Base-by-base conservation (phyloP, 106 monocot species). In the Xerophyta viscosa region DNA sequence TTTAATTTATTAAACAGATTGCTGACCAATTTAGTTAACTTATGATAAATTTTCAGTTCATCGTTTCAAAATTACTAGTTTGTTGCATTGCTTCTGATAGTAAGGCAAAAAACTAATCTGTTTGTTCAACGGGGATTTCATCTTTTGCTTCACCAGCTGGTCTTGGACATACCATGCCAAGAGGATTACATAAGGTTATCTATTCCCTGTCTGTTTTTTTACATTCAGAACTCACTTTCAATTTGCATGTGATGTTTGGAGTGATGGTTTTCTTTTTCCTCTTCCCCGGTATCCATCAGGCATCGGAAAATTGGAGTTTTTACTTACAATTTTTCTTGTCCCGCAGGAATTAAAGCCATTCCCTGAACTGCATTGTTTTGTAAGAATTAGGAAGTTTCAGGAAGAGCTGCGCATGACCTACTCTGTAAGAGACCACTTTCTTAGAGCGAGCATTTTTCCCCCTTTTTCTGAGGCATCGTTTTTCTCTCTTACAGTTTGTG, bases 281-380 rank as follows among this genome's bases (percentile, higher is more conserved):
- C n/a, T n/a, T n/a, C n/a, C n/a, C n/a, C n/a, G n/a, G n/a, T n/a
- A 20, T 48, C 7, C 33, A 6, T 48, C 22, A 48, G 9, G 2
- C 11, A 19, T 4, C 21, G 0, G 20, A 48, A 20, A 8, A 11
- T 2, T 23, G 11, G 19, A 48, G 24, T 11, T 21, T 19, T 11
- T n/a, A 46, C 27, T 22, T 47, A 31, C 45, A 57, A 12, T 41
- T 11, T n/a, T 50, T 19, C 17, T 59, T 48, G 0, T 13, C 17
- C 56, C 50, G 2, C 57, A 98, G 96, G 96, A 82, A 7, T 77
- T 98, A 60, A 85, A 98, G 61, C 89, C 86, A 57, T 90, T 98
- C 46, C 96, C 96, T 44, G 57, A 61, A 23, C 33, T 82, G 63
- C 69, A 70, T 58, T 80, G 76, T 57, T 83, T 98, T 59, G 57